phyloP scores from a whole-genome alignment of 2,329 filamentous ascomycete genomes.

The Fusarium avenaceum region DNA sequence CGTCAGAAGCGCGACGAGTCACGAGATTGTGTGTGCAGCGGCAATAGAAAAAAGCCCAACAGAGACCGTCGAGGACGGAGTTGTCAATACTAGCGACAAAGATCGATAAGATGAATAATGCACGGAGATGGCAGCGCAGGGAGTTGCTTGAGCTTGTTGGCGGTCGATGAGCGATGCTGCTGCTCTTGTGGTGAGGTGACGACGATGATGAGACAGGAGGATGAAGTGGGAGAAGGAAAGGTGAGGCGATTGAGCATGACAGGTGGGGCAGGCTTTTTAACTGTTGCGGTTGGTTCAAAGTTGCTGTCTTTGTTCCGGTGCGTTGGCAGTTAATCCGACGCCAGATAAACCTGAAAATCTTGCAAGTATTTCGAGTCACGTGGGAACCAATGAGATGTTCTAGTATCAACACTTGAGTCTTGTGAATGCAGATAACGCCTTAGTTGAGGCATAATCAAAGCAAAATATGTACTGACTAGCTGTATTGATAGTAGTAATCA shows the following conservation, averaged over 20 bases:
- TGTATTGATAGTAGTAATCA: no score
- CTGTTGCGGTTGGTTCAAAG: slow-evolving; percentile 25
- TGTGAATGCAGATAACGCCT: background rate
- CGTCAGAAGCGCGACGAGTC: slow-evolving; percentile 48
- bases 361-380: slow-evolving; percentile 1
- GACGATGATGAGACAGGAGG: slow-evolving; percentile 39
- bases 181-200: slow-evolving; percentile 35
- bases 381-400: background rate
- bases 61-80: slow-evolving; percentile 26
- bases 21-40: slow-evolving; percentile 44
- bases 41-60: slow-evolving; percentile 28
- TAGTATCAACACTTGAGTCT: background rate
- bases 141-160: slow-evolving; percentile 22
- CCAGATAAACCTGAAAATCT: slow-evolving; percentile 15
- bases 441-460: no score
- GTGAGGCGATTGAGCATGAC: slow-evolving; percentile 29
- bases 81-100: slow-evolving; percentile 38
- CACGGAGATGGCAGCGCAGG: slow-evolving; percentile 27
- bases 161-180: slow-evolving; percentile 30
- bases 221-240: slow-evolving; percentile 33
- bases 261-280: slow-evolving; percentile 44
- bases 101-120: slow-evolving; percentile 20
- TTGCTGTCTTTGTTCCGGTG: slow-evolving; percentile 13
- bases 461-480: no score
- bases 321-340: slow-evolving; percentile 33